Base-by-base conservation (phyloP, 768 basidiomycete species). In the Amanita rubescens region DNA sequence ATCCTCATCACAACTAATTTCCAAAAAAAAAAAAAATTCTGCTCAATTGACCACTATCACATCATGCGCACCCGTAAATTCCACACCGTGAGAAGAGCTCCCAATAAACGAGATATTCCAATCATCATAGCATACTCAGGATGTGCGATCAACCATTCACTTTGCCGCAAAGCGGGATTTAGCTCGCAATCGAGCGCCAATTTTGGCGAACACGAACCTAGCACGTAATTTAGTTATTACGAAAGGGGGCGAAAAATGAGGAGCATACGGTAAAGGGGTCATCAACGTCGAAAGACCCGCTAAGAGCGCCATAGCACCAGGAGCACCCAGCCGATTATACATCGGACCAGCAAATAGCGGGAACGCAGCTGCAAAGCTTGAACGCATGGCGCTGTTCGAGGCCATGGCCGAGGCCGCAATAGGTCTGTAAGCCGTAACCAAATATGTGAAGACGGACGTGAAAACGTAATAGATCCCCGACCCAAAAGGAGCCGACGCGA, bases 321-420 rank as follows among this genome's bases (percentile, higher is more conserved):
- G 84, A 0, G 83, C 81, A 0, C 87, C 85, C 5, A 90, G 63
- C 45, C 77, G 78, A 1, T 68, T 66, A 62, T 93, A 93, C 67
- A 82, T 77, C 0, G 87, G 80, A 62, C 85, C 76, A 0, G 87
- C 85, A 42, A 79, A 82, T 2, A 63, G 75, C 1, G 85, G 85
- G 65, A 86, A 85, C 2, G 74, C 75, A 0, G 79, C 82, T 1
- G 82, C 85, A 55, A 83, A 78, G 0, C 77, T 61, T 0, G 80
- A 82, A 39, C 85, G 76, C 58, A 84, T 65, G 14, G 82, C 77
- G 49, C 81, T 80, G 52, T 84, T 85, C 19, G 83, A 69, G 5
- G 84, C 84, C 68, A 87, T 77, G 7, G 84, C 85, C 46, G 81
- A 83, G 1, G 84, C 83, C 8, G 75, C 78, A 61, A 84, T 82